Evolutionary conservation across 805 yeast genomes (phyloP).

Genomic region (Starmerella vaccinii): DNA sequence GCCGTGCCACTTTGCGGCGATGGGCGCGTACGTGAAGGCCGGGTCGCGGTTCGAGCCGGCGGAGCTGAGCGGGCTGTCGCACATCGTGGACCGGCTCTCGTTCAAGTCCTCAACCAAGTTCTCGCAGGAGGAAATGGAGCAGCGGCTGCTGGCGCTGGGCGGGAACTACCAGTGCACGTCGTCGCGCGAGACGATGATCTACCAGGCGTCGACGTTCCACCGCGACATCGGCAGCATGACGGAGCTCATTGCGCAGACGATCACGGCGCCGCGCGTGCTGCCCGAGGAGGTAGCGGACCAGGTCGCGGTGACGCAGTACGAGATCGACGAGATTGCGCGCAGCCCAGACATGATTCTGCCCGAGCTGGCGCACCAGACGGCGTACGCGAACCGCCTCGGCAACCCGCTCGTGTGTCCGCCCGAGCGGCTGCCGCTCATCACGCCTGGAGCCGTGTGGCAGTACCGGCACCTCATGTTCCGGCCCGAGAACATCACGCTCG

Average conservation of each 20-base stretch:
- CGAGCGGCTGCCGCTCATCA: conserved; percentile 50
- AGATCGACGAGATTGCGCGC: conserved; percentile 67
- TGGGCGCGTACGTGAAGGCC: conserved; percentile 81
- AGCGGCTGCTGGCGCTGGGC: conserved; percentile 66
- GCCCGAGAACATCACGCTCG: conserved; percentile 74
- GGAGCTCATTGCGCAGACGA: conserved; percentile 64
- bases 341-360: conserved; percentile 82
- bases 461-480: conserved; percentile 59
- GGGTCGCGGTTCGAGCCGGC: conserved; percentile 76
- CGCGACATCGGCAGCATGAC: conserved; percentile 73
- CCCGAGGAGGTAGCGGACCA: conserved; percentile 67
- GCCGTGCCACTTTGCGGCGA: conserved; percentile 83
- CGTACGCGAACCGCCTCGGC: conserved; percentile 72
- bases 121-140: conserved; percentile 60
- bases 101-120: conserved; percentile 34
- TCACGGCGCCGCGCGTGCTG: conserved; percentile 56
- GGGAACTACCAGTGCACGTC: conserved; percentile 92
- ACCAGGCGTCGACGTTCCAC: conserved; percentile 91
- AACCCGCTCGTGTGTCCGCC: conserved; percentile 74
- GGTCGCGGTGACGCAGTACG: conserved; percentile 63
- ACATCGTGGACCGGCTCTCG: conserved; percentile 75
- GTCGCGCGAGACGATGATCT: conserved; percentile 81
- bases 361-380: conserved; percentile 78
- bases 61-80: conserved; percentile 61
- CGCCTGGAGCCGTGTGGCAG: conserved; percentile 42